Evolutionary conservation across 2,329 filamentous ascomycete genomes (phyloP).

Genomic region (Fusarium robinianum): DNA sequence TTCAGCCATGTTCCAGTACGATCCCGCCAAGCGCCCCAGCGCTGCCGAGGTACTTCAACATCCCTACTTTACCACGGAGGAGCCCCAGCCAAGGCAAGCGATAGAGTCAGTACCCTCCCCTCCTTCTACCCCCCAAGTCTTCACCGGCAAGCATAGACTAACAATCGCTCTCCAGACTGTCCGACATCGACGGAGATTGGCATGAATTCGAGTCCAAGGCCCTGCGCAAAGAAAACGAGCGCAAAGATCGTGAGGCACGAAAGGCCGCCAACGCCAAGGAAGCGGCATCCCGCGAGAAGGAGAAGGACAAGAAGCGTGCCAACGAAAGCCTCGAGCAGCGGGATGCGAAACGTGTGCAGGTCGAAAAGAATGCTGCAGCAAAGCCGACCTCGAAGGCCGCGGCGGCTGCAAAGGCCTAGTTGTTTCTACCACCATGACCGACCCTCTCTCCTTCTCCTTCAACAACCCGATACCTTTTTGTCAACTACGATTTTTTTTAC

Average conservation of each 20-base stretch:
- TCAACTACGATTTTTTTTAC: too few relatives aligned
- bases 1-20: constrained; percentile 83
- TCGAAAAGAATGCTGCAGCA: constrained; percentile 34
- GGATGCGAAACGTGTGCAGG: constrained; percentile 43
- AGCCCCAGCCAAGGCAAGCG: constrained; percentile 76
- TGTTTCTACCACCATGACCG: not conserved
- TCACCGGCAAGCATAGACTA: constrained; percentile 38
- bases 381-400: constrained; percentile 10
- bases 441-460: too few relatives aligned
- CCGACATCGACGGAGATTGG: constrained; percentile 88
- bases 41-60: constrained; percentile 85
- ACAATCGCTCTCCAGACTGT: constrained; percentile 60
- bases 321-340: constrained; percentile 40
- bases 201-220: constrained; percentile 99
- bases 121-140: not conserved
- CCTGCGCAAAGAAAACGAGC: constrained; percentile 85
- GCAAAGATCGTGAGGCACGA: constrained; percentile 59
- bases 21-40: constrained; percentile 80
- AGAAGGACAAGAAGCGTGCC: constrained; percentile 48
- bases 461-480: too few relatives aligned
- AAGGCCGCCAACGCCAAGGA: constrained; percentile 52
- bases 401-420: constrained; percentile 16
- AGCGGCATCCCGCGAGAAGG: constrained; percentile 35
- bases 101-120: constrained; percentile 67
- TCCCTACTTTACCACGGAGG: constrained; percentile 83